Evolutionary conservation across 805 yeast species (phyloP).

Genomic region (Metschnikowia anglica): DNA sequence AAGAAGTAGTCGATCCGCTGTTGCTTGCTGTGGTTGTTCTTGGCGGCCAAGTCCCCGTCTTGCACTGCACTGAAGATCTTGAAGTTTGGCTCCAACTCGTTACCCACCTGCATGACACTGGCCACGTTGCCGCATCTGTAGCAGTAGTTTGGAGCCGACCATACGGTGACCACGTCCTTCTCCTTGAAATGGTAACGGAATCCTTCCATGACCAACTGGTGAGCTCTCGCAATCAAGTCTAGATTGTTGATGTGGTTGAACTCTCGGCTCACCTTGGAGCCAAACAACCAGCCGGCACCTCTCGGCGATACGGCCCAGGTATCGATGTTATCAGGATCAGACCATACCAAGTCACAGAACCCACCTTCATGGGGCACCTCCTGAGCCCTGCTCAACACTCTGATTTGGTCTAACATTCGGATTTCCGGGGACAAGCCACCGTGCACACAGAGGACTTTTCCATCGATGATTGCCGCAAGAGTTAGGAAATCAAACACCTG

Average conservation of each 20-base stretch:
- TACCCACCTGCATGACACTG: conserved; percentile 94
- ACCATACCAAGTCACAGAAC: conserved; percentile 95
- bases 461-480: conserved; percentile 93
- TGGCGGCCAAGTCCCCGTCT: conserved; percentile 58
- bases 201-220: conserved; percentile 98
- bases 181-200: conserved; percentile 95
- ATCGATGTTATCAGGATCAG: conserved; percentile 96
- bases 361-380: conserved; percentile 99
- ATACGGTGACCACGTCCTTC: conserved; percentile 94
- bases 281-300: conserved; percentile 99
- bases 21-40: conserved; percentile 39
- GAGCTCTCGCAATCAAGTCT: conserved; percentile 90
- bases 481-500: conserved; percentile 94
- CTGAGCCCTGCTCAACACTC: conserved; percentile 93
- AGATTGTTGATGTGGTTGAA: conserved; percentile 93
- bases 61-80: conserved; percentile 95
- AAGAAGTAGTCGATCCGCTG: conserved; percentile 48
- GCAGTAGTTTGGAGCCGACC: conserved; percentile 98
- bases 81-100: conserved; percentile 81
- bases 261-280: conserved; percentile 89
- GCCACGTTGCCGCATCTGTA: conserved; percentile 98
- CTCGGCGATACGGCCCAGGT: conserved; percentile 98
- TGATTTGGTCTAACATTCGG: conserved; percentile 93
- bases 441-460: conserved; percentile 90
- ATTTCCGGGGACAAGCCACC: conserved; percentile 98